phyloP scores from a whole-genome alignment of 2,329 filamentous ascomycete species.

The Stagonosporopsis tanaceti region DNA sequence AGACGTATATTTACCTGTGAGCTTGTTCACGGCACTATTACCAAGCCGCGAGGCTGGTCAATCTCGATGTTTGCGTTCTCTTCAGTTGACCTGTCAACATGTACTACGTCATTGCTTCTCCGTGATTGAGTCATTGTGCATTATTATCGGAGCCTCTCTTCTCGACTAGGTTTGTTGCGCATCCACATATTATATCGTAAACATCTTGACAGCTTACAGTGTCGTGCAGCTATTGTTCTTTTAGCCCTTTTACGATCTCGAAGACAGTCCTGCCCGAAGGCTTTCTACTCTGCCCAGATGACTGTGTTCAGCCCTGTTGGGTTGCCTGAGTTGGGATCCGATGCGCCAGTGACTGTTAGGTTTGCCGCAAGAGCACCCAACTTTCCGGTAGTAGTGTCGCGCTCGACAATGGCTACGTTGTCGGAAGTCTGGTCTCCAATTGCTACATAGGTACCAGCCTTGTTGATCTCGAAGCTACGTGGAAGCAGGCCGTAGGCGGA shows the following conservation, averaged over 20 bases:
- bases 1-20: neutral
- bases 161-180: neutral
- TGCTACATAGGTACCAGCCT: slow-evolving; percentile 43
- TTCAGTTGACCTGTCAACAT: neutral
- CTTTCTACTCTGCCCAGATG: slow-evolving; percentile 13
- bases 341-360: slow-evolving; percentile 30
- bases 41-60: neutral
- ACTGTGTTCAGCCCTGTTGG: slow-evolving; percentile 15
- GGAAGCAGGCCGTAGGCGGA: slow-evolving; percentile 47
- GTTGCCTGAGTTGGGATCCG: slow-evolving; percentile 8
- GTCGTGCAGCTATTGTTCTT: no score
- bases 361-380: slow-evolving; percentile 37
- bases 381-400: slow-evolving; percentile 41
- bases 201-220: neutral
- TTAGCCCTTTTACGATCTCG: neutral
- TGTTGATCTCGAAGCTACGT: slow-evolving; percentile 48
- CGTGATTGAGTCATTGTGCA: neutral
- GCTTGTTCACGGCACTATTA: neutral
- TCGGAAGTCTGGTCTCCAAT: slow-evolving; percentile 45
- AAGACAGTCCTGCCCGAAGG: neutral
- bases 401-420: slow-evolving; percentile 45
- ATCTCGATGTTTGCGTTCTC: neutral
- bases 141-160: neutral
- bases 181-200: neutral
- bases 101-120: neutral